Percentiles rank a stretch among this genome's conserved stretches.
Conservation (phyloP, 108 stramenopile species). For the Pseudonitzschia multiseries region DNA sequence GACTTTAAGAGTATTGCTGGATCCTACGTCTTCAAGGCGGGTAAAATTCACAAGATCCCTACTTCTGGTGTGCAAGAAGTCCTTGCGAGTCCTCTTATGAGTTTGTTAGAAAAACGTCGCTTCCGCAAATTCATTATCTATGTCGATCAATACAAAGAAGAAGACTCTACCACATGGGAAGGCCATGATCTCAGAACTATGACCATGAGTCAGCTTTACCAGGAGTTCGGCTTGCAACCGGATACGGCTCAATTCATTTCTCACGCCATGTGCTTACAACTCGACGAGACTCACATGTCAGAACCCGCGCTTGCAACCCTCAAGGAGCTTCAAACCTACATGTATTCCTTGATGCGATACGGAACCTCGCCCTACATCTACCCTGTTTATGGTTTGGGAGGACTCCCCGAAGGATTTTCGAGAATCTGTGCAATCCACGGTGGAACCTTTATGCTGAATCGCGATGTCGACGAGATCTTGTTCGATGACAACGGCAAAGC, state of each 20-base stretch:
- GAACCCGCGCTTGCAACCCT: conserved; percentile 88
- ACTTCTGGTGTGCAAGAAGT: conserved; percentile 92
- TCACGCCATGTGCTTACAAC: conserved; percentile 98
- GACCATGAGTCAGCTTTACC: conserved; percentile 95
- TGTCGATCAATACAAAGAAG: conserved; percentile 85
- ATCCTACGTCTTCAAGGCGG: conserved; percentile 94
- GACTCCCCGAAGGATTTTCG: conserved; percentile 98
- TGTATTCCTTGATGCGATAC: conserved; percentile 90
- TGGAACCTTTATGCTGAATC: conserved; percentile 99
- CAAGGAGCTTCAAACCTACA: conserved; percentile 91
- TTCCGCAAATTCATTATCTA: conserved; percentile 97
- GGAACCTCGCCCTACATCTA: conserved; percentile 98
- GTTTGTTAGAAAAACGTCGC: conserved; percentile 96
- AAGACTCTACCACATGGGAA: conserved; percentile 73
- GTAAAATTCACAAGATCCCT: conserved; percentile 92
- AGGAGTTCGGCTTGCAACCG: conserved; percentile 88
- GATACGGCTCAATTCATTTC: conserved; percentile 98
- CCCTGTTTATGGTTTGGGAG: conserved; percentile 97
- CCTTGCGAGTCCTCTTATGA: conserved; percentile 89
- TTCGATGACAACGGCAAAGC: conserved; percentile 87
- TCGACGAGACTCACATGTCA: conserved; percentile 93
- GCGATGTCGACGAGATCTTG: conserved; percentile 95
- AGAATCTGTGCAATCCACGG: conserved; percentile 98
- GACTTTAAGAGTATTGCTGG: conserved; percentile 97
- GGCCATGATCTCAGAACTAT: conserved; percentile 86